Percentiles rank a stretch among this genome's conserved stretches.
phyloP scores from a whole-genome alignment of 306 rosid genomes.

The Malus sylvestris region DNA sequence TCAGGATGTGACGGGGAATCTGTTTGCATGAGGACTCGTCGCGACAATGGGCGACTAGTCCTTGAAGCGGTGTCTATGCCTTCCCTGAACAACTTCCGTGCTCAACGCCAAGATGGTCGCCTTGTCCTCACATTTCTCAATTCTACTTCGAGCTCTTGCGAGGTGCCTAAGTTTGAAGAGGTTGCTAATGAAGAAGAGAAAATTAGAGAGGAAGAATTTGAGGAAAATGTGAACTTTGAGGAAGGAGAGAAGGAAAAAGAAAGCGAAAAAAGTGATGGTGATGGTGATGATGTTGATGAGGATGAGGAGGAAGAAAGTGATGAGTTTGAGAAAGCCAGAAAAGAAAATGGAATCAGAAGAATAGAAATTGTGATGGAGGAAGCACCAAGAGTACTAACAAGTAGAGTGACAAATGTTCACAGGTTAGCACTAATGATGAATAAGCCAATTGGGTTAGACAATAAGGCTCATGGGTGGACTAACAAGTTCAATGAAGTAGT shows the following conservation, averaged over 20 bases:
- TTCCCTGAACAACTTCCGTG: constrained; percentile 43
- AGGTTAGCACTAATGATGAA: constrained; percentile 45
- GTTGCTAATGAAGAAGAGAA: not conserved
- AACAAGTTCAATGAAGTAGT: constrained; percentile 39
- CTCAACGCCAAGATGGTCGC: constrained; percentile 65
- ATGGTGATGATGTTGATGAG: constrained; percentile 17
- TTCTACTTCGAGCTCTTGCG: not conserved
- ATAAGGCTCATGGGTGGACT: constrained; percentile 46
- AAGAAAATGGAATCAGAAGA: constrained; percentile 5
- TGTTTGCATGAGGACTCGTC: constrained; percentile 48
- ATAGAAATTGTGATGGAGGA: constrained; percentile 24
- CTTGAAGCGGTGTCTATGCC: constrained; percentile 69
- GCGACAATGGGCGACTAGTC: constrained; percentile 76
- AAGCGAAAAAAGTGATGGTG: not conserved
- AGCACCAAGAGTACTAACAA: constrained; percentile 18
- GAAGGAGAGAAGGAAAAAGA: constrained; percentile 6
- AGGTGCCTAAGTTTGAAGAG: constrained; percentile 2
- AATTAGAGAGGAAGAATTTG: constrained; percentile 12
- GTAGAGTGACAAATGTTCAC: constrained; percentile 32
- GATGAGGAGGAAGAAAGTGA: constrained; percentile 3
- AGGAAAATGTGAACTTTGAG: constrained; percentile 9
- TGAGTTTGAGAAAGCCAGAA: constrained; percentile 6
- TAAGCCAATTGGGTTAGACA: constrained; percentile 42
- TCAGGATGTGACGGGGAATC: constrained; percentile 35
- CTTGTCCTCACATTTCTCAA: constrained; percentile 58